Evolutionary conservation across 306 rosid genomes (phyloP), one percentile per base, ranked within the genome.

Genomic region (Abrus precatorius): DNA sequence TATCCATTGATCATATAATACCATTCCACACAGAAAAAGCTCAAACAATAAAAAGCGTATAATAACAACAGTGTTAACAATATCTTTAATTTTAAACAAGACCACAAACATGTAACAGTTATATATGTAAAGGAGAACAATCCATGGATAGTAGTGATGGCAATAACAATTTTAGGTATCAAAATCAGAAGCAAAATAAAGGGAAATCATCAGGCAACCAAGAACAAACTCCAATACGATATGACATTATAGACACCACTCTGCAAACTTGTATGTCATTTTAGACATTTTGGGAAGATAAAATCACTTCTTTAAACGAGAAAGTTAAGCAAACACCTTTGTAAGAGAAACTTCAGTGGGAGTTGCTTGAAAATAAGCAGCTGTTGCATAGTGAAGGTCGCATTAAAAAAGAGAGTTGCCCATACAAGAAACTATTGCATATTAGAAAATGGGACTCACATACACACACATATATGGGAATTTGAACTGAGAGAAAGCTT

Each of bases 81-180:
- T 65, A 61, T 40, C 27, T 27, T 72, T 34, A 67, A 50, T 40
- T 36, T 20, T 14, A 45, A 76, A 40, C 66, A 52, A 65, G 66
- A 68, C 33, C 44, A 50, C 5, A 79, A 45, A 44, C 40, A 56
- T 44, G 56, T 45, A 59, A 52, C 27, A 61, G 45, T 38, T 60
- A 52, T 41, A 20, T n/a, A 9, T 49, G 14, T 32, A 48, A 62
- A 69, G 56, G 60, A 30, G 33, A 44, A 78, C 68, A 69, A 47
- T 34, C 41, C 28, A 79, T 69, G 83, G 34, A 59, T 34, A 40
- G 20, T 56, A 61, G 44, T 11, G 12, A 80, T 61, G 50, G 48
- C 43, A 38, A 10, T 8, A 34, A 32, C 3, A 71, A 63, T 12
- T 63, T 77, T 20, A 50, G 32, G 28, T 14, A 36, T 29, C n/a